Evolutionary conservation across 2,329 filamentous ascomycete genomes (phyloP).

Genomic region (Monosporascus sp.): DNA sequence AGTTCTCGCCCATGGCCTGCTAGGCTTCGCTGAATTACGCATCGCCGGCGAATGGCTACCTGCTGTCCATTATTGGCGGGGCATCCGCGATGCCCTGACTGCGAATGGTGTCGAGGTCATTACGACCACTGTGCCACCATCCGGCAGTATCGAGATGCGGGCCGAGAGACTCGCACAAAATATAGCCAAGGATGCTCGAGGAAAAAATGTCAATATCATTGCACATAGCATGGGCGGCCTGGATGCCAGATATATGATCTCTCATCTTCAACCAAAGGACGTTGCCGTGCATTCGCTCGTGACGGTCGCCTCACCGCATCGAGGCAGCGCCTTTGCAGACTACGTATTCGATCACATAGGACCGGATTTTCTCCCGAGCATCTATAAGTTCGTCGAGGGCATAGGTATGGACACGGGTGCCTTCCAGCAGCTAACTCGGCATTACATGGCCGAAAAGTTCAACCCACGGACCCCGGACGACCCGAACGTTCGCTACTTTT

Average conservation of each 20-base stretch:
- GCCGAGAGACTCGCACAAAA: conserved; percentile 51
- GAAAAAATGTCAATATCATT: conserved; percentile 67
- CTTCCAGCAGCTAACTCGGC: conserved; percentile 54
- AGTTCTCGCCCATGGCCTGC: conserved; percentile 59
- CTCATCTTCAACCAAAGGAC: conserved; percentile 41
- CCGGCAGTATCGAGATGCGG: conserved; percentile 54
- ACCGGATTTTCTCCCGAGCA: conserved; percentile 44
- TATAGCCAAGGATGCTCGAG: conserved; percentile 41
- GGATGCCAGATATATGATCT: conserved; percentile 61
- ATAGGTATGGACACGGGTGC: conserved; percentile 53
- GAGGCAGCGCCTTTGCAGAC: conserved; percentile 51
- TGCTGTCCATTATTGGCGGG: conserved; percentile 58
- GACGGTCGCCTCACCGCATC: conserved; percentile 51
- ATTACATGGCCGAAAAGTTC: conserved; percentile 54
- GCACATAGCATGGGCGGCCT: conserved; percentile 65
- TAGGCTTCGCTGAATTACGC: conserved; percentile 56
- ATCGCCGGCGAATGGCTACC: conserved; percentile 45
- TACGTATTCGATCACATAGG: conserved; percentile 44
- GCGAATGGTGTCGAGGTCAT: conserved; percentile 51
- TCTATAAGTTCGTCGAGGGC: conserved; percentile 44
- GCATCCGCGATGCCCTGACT: conserved; percentile 53
- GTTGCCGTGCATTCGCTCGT: conserved; percentile 46
- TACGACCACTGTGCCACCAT: conserved; percentile 56
- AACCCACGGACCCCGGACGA: conserved; percentile 52
- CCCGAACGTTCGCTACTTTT: conserved; percentile 52